These are phyloP conservation scores for Caloboletus inedulis DNA, from an alignment of 1,284 basidiomycete genomes.

Conservation along the genomic window DNA sequence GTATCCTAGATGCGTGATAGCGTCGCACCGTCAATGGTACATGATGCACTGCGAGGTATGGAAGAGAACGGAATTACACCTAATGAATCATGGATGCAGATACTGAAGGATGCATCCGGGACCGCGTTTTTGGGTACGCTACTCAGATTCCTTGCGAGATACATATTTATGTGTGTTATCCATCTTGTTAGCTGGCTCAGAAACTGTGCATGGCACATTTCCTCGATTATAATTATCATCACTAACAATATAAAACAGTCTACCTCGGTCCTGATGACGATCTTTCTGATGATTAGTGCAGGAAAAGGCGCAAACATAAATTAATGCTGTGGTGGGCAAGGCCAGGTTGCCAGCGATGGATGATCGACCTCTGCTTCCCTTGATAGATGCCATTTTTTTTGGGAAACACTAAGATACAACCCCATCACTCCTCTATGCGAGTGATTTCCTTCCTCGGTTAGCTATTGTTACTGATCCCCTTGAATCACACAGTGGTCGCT, in stretches of 20 bases:
- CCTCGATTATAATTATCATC: too few relatives aligned
- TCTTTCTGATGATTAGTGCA: conserved; percentile 36
- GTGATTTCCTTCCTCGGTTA: not conserved
- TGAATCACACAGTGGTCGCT: not conserved
- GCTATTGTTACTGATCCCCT: not conserved
- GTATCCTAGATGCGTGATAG: not conserved
- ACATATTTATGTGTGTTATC: not conserved
- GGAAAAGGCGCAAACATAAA: conserved; percentile 28
- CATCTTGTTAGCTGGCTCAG: conserved; percentile 2
- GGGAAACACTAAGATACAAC: conserved; percentile 8
- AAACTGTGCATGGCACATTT: conserved; percentile 14
- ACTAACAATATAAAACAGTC: not conserved
- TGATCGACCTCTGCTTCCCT: conserved; percentile 30
- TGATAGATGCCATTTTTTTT: conserved; percentile 19
- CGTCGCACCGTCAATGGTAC: conserved; percentile 12
- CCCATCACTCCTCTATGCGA: conserved; percentile 5
- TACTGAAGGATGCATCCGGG: conserved; percentile 10
- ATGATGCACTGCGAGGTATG: conserved; percentile 8
- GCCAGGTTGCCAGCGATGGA: conserved; percentile 30
- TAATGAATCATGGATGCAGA: conserved; percentile 1
- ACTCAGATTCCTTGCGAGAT: not conserved
- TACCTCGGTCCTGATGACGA: conserved; percentile 11
- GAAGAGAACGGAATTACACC: conserved; percentile 2
- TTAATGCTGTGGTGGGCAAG: conserved; percentile 31
- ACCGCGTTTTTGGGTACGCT: conserved; percentile 11